Evolutionary conservation across 495 filamentous ascomycete species (phyloP), one percentile per base, ranked within the genome.

Genomic region (Penicillium salamii): DNA sequence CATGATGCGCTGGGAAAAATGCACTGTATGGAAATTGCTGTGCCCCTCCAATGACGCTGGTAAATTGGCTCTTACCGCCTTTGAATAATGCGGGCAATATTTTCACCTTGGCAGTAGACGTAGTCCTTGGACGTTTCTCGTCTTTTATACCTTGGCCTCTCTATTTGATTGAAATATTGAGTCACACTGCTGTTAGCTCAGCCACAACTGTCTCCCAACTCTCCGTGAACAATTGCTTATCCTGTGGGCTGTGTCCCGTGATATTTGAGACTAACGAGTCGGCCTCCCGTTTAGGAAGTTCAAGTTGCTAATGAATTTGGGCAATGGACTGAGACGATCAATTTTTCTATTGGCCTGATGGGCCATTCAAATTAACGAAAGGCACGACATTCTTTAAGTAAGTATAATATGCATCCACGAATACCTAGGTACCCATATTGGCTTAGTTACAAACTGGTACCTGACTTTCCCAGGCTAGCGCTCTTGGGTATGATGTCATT

Each of bases 11-110:
- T 32, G 15, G n/a, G 40, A 54, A 47, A 31, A 46, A 46, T 49
- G 37, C 12, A 17, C 23, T 45, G 32, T 33, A 46, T 41, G 20
- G 29, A 35, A 45, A 36, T 50, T 34, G 28, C 15, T 29, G 7
- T 57, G 53, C 53, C 53, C 53, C 55, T 57, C 51, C 53, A 55
- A 54, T 64, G 55, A 54, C 48, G 61, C 41, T 17, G 50, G 42
- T 53, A 23, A 45, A 46, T 34, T 20, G 42, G 28, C 35, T 52
- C 48, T 61, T 46, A 62, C 59, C 59, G 59, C 59, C 55, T 51
- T 43, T 23, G 23, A 36, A 19, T 13, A 52, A 39, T 26, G 46
- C 42, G 37, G 42, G 50, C 33, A 46, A 9, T 46, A 46, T 43
- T 14, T 5, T 13, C 19, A 33, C 28, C 23, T 26, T 26, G 8